Base-by-base conservation (phyloP, 331 rosid genomes). In the Spiraea crenata region DNA sequence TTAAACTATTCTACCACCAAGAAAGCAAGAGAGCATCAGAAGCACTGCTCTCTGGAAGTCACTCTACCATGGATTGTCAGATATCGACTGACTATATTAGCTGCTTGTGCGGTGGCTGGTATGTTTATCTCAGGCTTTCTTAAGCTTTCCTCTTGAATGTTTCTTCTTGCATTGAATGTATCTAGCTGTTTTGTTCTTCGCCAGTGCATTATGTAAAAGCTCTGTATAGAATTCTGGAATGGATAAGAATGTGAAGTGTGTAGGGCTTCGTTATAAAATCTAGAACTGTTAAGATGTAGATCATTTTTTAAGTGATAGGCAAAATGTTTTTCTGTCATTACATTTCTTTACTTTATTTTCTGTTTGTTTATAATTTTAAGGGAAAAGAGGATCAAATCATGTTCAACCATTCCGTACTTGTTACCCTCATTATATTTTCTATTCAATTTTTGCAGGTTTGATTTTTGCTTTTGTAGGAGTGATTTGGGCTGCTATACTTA, bases 11-110 rank as follows among this genome's bases (percentile, higher is more conserved):
- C 5, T 34, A 58, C 56, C 75, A 76, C 48, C 47, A 69, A 4
- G n/a, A 77, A 72, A 76, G 38, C 70, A 42, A 83, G 79, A 61
- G 74, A 65, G 40, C 63, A 76, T 75, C 56, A 45, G 55, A 83
- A 72, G 81, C 92, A 88, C 70, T 85, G 92, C 80, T 63, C 86
- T 47, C 95, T 82, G 48, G 93, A 89, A 89, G 79, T 77, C 60
- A 67, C 52, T 58, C 86, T 89, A 46, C 91, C 93, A 14, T 85
- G 91, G 90, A 74, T 77, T 76, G 77, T 76, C 68, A 82, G 91
- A 87, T 79, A 86, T 77, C 89, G 97, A 50, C 78, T 88, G 41
- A 80, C 85, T 16, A 79, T 88, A 71, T 42, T 88, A 16, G 79
- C 80, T 63, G 82, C 5, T 63, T 37, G 58, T 64, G 69, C 83